These are phyloP conservation scores for Pichia sp. DNA, from an alignment of 1,139 yeast species.

Conservation along the genomic window DNA sequence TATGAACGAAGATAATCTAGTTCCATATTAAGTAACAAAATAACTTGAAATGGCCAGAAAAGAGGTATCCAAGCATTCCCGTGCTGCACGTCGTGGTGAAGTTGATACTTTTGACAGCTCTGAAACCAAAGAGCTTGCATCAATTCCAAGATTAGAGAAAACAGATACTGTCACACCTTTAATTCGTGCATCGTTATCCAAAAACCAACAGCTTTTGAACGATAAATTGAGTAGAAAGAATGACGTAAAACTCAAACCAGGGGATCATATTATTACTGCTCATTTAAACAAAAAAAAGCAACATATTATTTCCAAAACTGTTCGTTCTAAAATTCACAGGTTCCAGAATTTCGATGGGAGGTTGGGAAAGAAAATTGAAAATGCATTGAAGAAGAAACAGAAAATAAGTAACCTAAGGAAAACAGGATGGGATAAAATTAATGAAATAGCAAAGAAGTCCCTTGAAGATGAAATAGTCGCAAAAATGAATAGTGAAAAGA, in stretches of 20 bases:
- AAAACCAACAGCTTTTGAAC: conserved; percentile 54
- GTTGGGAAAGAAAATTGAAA: conserved; percentile 52
- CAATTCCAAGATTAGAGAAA: conserved; percentile 49
- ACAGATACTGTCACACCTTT: conserved; percentile 56
- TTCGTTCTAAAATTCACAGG: conserved; percentile 37
- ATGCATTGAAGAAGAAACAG: conserved; percentile 56
- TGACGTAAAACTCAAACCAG: conserved; percentile 27
- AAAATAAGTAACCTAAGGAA: conserved; percentile 56
- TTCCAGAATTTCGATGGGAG: conserved; percentile 49
- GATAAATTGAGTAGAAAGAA: conserved; percentile 41
- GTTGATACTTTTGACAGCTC: conserved; percentile 22
- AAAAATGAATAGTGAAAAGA: conserved; percentile 29
- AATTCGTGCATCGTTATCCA: conserved; percentile 56
- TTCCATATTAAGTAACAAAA: no score
- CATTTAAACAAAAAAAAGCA: conserved; percentile 21
- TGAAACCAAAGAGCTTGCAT: conserved; percentile 44
- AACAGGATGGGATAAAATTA: conserved; percentile 67
- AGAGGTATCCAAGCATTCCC: conserved; percentile 54
- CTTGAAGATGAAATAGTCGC: conserved; percentile 10
- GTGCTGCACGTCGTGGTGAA: conserved; percentile 70
- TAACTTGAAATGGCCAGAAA: conserved; percentile 23
- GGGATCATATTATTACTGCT: conserved; percentile 26
- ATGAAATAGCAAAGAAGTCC: conserved; percentile 29
- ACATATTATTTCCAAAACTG: conserved; percentile 33
- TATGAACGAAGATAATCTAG: no score